phyloP scores from a whole-genome alignment of 1,284 basidiomycete species.

The Malassezia obtusa region DNA sequence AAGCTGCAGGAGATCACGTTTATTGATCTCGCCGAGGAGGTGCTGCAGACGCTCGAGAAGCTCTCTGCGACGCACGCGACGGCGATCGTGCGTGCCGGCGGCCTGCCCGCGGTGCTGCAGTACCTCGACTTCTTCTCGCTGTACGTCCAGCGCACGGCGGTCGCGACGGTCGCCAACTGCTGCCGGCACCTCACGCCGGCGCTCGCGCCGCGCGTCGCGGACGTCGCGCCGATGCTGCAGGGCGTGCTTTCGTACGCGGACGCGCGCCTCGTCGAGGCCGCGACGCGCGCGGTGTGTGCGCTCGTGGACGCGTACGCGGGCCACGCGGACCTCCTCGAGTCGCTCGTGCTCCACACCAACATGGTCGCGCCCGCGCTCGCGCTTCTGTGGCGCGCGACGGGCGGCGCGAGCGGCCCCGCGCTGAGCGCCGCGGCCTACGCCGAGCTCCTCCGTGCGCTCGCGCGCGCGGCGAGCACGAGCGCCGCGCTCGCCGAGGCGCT shows the following conservation, averaged over 20 bases:
- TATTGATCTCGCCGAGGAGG: constrained; percentile 47
- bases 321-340: constrained; percentile 33
- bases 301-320: constrained; percentile 33
- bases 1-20: constrained; percentile 46
- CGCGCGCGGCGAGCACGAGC: constrained; percentile 31
- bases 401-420: constrained; percentile 21
- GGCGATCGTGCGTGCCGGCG: constrained; percentile 43
- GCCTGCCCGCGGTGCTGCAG: constrained; percentile 42
- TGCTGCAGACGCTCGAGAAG: constrained; percentile 46
- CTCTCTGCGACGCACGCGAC: constrained; percentile 36
- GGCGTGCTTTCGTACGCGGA: constrained; percentile 41
- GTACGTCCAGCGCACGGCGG: constrained; percentile 45
- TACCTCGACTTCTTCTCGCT: constrained; percentile 48
- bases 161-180: constrained; percentile 43
- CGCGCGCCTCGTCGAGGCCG: constrained; percentile 42
- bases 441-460: constrained; percentile 38
- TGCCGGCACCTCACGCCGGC: constrained; percentile 33
- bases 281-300: constrained; percentile 39
- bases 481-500: constrained; percentile 33
- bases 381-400: constrained; percentile 29
- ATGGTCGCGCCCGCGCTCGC: constrained; percentile 32
- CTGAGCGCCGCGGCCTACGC: constrained; percentile 32
- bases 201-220: constrained; percentile 22
- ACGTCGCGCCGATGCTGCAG: constrained; percentile 39
- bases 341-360: constrained; percentile 26